These are phyloP conservation scores for Fusarium annulatum DNA, from an alignment of 2,329 filamentous ascomycete species.

Conservation along the genomic window DNA sequence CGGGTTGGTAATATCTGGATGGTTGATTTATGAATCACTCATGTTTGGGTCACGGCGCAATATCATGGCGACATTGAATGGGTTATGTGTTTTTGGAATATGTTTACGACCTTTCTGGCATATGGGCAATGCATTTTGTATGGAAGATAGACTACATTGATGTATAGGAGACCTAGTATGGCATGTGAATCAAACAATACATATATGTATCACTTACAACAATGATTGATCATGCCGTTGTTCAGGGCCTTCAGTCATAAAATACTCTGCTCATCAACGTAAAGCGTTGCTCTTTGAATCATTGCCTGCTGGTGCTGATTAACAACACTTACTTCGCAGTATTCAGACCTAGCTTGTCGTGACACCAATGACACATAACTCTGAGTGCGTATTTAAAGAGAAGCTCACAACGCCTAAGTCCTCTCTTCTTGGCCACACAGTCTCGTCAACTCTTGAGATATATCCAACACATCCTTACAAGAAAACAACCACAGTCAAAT, in stretches of 20 bases:
- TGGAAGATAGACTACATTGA: constrained; percentile 25
- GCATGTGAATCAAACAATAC: constrained; percentile 24
- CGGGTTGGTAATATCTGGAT: constrained; percentile 23
- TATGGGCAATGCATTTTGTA: constrained; percentile 8
- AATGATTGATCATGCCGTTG: not conserved
- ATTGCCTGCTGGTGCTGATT: not conserved
- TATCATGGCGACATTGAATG: constrained; percentile 14
- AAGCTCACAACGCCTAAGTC: not conserved
- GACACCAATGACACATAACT: not conserved
- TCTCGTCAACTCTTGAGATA: not conserved
- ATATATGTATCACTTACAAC: not conserved
- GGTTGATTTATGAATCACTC: constrained; percentile 25
- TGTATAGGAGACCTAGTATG: constrained; percentile 10
- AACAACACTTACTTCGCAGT: not conserved
- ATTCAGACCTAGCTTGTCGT: not conserved
- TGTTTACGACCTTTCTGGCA: not conserved
- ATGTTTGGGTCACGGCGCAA: constrained; percentile 30
- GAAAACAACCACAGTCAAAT: not conserved
- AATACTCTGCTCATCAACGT: not conserved
- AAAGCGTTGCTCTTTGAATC: not conserved
- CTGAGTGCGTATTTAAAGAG: constrained; percentile 1
- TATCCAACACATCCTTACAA: not conserved
- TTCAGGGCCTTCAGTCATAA: not conserved
- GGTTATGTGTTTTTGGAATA: not conserved
- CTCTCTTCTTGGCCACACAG: not conserved